These are phyloP conservation scores for Tympanopsis confertula DNA, from an alignment of 2,329 filamentous ascomycete genomes.

Conservation along the genomic window DNA sequence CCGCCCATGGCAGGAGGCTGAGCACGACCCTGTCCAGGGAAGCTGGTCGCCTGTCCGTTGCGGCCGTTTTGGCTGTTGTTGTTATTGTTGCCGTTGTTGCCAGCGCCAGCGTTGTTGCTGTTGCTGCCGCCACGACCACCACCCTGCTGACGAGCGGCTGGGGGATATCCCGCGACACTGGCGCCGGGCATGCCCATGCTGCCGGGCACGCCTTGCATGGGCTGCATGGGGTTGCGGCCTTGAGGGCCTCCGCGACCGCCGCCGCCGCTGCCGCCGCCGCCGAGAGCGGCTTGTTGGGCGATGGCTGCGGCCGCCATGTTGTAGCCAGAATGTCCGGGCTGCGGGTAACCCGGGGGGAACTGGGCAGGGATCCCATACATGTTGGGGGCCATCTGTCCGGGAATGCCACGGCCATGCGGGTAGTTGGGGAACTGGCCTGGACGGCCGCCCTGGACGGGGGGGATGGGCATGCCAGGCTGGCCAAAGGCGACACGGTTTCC, in stretches of 20 bases:
- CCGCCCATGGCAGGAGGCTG: slow-evolving; percentile 19
- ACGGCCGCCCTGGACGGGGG: slow-evolving; percentile 67
- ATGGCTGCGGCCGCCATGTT: neutral
- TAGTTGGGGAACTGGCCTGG: slow-evolving; percentile 74
- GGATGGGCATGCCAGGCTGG: slow-evolving; percentile 51
- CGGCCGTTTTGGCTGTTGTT: slow-evolving; percentile 22
- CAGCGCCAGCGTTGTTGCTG: slow-evolving; percentile 25
- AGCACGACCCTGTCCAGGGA: slow-evolving; percentile 20
- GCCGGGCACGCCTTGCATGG: slow-evolving; percentile 64
- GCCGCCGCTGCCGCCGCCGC: slow-evolving; percentile 19
- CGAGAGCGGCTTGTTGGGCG: neutral
- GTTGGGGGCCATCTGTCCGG: slow-evolving; percentile 77
- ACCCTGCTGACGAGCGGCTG: slow-evolving; percentile 33
- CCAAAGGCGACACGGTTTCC: slow-evolving; percentile 59
- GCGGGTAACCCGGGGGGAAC: slow-evolving; percentile 68
- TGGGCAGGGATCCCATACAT: slow-evolving; percentile 73
- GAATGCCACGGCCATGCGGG: slow-evolving; percentile 71
- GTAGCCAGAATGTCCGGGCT: slow-evolving; percentile 33
- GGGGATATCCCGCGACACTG: slow-evolving; percentile 44
- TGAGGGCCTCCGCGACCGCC: slow-evolving; percentile 48
- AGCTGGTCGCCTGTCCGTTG: no score
- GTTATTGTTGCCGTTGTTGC: slow-evolving; percentile 23
- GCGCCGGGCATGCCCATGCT: slow-evolving; percentile 46
- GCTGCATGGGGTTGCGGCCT: slow-evolving; percentile 58
- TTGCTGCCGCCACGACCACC: slow-evolving; percentile 29